These are phyloP conservation scores for Caloboletus inedulis DNA, from an alignment of 1,284 basidiomycete species.

Conservation along the genomic window DNA sequence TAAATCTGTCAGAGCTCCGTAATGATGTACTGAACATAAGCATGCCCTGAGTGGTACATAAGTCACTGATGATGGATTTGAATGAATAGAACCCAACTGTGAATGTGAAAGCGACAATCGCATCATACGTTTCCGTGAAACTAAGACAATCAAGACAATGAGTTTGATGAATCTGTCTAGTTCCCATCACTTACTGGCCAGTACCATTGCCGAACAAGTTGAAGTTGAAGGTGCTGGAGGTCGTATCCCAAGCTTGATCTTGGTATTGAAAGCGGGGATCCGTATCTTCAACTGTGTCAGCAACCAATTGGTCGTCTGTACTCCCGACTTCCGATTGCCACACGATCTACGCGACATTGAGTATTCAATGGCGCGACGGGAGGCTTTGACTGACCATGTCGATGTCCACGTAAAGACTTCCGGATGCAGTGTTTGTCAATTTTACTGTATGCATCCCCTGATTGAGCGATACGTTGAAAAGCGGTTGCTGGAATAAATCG, in stretches of 20 bases:
- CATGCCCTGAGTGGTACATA: constrained; percentile 22
- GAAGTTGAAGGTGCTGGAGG: constrained; percentile 19
- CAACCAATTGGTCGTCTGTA: constrained; percentile 14
- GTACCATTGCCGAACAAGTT: constrained; percentile 27
- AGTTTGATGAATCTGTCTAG: neutral
- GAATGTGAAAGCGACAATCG: constrained; percentile 32
- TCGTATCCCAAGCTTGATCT: constrained; percentile 23
- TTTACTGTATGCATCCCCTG: constrained; percentile 29
- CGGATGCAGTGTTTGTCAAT: constrained; percentile 31
- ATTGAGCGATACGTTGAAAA: constrained; percentile 30
- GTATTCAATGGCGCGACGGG: too few species aligned
- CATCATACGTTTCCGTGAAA: constrained; percentile 23
- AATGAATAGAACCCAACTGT: constrained; percentile 20
- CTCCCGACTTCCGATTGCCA: constrained; percentile 33
- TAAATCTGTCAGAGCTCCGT: constrained; percentile 2
- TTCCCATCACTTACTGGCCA: constrained; percentile 33
- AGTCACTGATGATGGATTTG: neutral
- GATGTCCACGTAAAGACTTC: constrained; percentile 27
- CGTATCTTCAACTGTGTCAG: constrained; percentile 25
- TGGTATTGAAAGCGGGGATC: constrained; percentile 32
- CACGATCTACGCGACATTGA: constrained; percentile 18
- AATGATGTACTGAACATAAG: neutral
- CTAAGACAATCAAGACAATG: constrained; percentile 14
- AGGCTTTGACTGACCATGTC: constrained; percentile 29
- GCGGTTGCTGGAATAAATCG: constrained; percentile 25